Evolutionary conservation across 352 stramenopile species (phyloP).

Genomic region (Phytophthora pini): DNA sequence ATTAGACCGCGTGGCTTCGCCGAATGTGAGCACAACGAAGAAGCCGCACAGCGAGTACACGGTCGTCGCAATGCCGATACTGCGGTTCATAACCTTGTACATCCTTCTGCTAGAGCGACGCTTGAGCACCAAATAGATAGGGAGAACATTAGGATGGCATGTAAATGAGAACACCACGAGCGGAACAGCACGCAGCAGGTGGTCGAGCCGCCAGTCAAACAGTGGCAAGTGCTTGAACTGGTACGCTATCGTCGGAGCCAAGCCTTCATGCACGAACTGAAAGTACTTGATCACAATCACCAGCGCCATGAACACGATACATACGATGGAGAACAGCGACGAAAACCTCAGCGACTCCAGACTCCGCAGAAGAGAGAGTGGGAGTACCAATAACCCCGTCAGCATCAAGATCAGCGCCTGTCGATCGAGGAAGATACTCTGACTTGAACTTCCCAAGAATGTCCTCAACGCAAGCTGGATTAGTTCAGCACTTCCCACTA

Average conservation of each 20-base stretch:
- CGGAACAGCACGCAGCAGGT: conserved; percentile 74
- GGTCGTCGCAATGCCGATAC: conserved; percentile 72
- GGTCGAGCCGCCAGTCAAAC: conserved; percentile 68
- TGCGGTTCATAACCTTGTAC: conserved; percentile 91
- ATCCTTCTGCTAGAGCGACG: conserved; percentile 81
- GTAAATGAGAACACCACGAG: conserved; percentile 91
- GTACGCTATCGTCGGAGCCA: conserved; percentile 68
- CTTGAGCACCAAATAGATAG: conserved; percentile 91
- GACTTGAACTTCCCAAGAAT: conserved; percentile 51
- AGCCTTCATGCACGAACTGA: conserved; percentile 79
- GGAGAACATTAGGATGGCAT: conserved; percentile 89
- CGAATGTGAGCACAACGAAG: conserved; percentile 90
- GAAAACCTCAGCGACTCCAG: conserved; percentile 86
- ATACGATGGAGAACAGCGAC: conserved; percentile 89
- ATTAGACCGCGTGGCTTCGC: conserved; percentile 76
- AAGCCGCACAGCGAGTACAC: conserved; percentile 83
- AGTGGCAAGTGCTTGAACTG: conserved; percentile 80
- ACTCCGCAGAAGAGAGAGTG: conserved; percentile 83
- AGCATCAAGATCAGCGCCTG: conserved; percentile 77
- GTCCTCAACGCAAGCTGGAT: conserved; percentile 67
- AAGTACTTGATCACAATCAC: conserved; percentile 93
- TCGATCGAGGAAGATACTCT: conserved; percentile 67
- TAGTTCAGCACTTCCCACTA: conserved; percentile 83
- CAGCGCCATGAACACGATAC: conserved; percentile 88
- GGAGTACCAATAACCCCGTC: conserved; percentile 67